Evolutionary conservation across 306 rosid species (phyloP).

Genomic region (Quercus robur): DNA sequence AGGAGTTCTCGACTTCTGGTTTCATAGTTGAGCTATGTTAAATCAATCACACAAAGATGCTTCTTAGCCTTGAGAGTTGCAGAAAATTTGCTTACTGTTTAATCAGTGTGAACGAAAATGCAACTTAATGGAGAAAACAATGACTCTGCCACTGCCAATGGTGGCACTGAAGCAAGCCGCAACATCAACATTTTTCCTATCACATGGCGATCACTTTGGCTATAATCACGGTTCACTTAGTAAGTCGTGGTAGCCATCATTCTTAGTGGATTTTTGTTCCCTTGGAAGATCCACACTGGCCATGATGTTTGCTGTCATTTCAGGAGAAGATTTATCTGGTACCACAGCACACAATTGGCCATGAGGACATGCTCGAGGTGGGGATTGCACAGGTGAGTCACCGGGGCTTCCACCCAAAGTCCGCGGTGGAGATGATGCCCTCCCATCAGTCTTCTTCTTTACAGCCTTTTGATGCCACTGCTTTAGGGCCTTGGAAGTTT

Average conservation of each 20-base stretch:
- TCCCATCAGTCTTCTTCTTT: constrained; percentile 46
- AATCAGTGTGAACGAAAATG: no score
- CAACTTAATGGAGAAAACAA: no score
- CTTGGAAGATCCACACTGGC: constrained; percentile 25
- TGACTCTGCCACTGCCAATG: constrained; percentile 18
- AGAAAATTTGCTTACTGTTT: no score
- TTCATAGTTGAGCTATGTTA: not conserved
- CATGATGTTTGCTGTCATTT: constrained; percentile 6
- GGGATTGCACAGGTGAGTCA: constrained; percentile 15
- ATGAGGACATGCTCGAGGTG: not conserved
- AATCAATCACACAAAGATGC: not conserved
- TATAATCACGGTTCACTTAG: constrained; percentile 28
- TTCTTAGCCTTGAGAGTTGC: no score
- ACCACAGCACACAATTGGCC: not conserved
- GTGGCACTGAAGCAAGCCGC: not conserved
- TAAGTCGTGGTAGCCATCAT: constrained; percentile 20
- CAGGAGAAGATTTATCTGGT: not conserved
- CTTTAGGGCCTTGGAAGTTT: constrained; percentile 79
- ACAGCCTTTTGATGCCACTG: constrained; percentile 78
- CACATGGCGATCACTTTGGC: not conserved
- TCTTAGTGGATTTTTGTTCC: not conserved
- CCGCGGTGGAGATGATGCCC: constrained; percentile 14
- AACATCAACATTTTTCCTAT: not conserved
- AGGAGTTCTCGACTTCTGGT: not conserved
- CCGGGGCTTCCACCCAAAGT: constrained; percentile 34